Conservation (phyloP, 2,329 filamentous ascomycete species). For the Trichoderma sp. region DNA sequence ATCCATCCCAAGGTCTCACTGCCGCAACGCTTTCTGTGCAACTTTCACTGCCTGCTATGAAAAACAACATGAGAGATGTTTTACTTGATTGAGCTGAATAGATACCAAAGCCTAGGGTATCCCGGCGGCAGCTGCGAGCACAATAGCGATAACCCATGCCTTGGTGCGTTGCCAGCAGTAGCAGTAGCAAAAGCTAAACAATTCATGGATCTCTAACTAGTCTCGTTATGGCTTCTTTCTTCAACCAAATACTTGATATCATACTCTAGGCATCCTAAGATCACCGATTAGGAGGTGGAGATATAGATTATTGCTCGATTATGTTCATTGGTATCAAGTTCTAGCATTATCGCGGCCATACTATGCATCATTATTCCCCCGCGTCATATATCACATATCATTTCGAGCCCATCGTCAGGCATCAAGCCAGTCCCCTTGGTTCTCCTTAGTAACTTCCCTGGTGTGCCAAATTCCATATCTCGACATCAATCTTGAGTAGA, state of each 20-base stretch:
- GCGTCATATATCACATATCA: background rate
- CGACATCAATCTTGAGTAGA: background rate
- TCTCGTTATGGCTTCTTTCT: too few species aligned
- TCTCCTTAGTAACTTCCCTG: background rate
- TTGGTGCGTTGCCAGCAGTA: too few species aligned
- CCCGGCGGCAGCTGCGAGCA: too few species aligned
- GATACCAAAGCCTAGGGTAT: too few species aligned
- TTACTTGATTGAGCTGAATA: too few species aligned
- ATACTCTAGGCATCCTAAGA: background rate
- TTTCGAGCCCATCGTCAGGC: background rate
- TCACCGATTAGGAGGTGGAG: background rate
- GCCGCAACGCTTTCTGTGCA: background rate
- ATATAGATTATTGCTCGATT: background rate
- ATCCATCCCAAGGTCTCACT: background rate
- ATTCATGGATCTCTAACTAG: too few species aligned
- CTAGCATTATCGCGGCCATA: background rate
- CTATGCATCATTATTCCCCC: background rate
- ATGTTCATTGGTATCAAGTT: background rate
- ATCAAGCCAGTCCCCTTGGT: background rate
- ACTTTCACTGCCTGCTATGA: background rate
- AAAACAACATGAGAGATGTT: too few species aligned
- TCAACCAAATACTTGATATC: too few species aligned
- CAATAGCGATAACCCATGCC: too few species aligned
- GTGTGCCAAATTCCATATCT: background rate
- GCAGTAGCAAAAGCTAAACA: too few species aligned